Base-by-base conservation (phyloP, 352 stramenopile species). In the Elongisporangium anandrum region DNA sequence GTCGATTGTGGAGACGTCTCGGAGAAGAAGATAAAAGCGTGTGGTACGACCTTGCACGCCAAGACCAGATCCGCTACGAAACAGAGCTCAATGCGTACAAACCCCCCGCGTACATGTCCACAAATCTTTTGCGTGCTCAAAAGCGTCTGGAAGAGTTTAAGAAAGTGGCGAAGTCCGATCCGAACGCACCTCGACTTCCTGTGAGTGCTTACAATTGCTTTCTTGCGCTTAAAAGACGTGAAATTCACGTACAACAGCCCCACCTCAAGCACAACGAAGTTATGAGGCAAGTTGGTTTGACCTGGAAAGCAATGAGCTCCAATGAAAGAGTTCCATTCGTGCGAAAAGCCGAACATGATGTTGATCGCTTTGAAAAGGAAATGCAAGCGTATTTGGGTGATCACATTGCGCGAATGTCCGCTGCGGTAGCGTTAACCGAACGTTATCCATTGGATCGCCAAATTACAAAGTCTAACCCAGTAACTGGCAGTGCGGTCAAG, bases 11-110 rank as follows among this genome's bases (percentile, higher is more conserved):
- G 77, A 76, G 68, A 19, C 65, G 67, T 20, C 70, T 88, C 51
- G 61, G 52, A 22, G 59, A 71, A 52, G 56, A 60, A n/a, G 73
- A 77, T 49, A 86, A 85, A 50, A 65, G 61, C 3, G 57, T 70
- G 20, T 90, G 76, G 74, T 62, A 77, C 29, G 66, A 76, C 10
- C 63, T 86, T 62, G 81, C 76, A 13, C 69, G 67, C 21, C 63
- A 76, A 22, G 77, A 90, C 60, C 54, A 73, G 48, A 52, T 58
- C 22, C 68, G 75, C 15, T 89, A 85, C 52, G 65, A 79, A 19
- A 56, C 65, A 1, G 73, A 89, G 39, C 73, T 85, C 59, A 75
- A 79, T 20, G 61, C 61, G 13, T 86, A 86, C 52, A 73, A 76
- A 55, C 68, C 68, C 3, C 73, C 75, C 7, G 66, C 64, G 39